Conservation (phyloP, 2,329 filamentous ascomycete genomes). For the Pyrenochaeta sp. region DNA sequence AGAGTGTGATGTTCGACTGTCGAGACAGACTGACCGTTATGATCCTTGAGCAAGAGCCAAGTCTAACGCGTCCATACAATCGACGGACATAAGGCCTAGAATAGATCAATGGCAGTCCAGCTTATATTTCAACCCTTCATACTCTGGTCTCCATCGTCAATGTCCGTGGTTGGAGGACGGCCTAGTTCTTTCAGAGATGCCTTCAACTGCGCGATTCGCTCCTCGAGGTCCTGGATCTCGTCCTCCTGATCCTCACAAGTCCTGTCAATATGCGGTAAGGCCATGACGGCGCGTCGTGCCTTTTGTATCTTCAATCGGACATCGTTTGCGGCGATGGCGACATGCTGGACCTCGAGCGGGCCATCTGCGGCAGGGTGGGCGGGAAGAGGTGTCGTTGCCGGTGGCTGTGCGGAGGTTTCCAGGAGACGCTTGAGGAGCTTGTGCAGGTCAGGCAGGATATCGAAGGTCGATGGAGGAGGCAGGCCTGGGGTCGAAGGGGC, state of each 20-base stretch:
- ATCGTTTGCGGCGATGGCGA: conserved; percentile 77
- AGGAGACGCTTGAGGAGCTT: conserved; percentile 78
- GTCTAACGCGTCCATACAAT: conserved; percentile 42
- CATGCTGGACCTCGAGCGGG: conserved; percentile 72
- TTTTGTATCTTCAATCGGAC: conserved; percentile 85
- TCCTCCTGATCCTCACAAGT: conserved; percentile 72
- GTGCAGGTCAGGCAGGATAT: conserved; percentile 83
- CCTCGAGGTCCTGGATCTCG: conserved; percentile 73
- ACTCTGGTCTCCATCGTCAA: conserved; percentile 39
- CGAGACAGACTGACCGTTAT: conserved; percentile 10
- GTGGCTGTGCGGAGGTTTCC: conserved; percentile 49
- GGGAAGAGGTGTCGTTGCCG: conserved; percentile 32
- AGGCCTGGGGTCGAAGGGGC: conserved; percentile 59
- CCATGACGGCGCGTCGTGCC: conserved; percentile 71
- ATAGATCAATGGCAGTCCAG: conserved; percentile 37
- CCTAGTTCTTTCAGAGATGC: conserved; percentile 42
- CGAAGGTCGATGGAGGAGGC: conserved; percentile 82
- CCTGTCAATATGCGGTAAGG: conserved; percentile 74
- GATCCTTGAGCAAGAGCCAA: conserved; percentile 25
- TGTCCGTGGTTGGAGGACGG: conserved; percentile 25
- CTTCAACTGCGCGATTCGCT: conserved; percentile 68
- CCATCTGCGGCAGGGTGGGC: conserved; percentile 36
- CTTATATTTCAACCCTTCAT: conserved; percentile 44
- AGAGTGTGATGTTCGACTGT: neutral
- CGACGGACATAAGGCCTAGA: conserved; percentile 30